Percentiles rank a stretch among this genome's conserved stretches.
phyloP scores from a whole-genome alignment of 768 basidiomycete genomes.

The Hygrocybe coccinea region DNA sequence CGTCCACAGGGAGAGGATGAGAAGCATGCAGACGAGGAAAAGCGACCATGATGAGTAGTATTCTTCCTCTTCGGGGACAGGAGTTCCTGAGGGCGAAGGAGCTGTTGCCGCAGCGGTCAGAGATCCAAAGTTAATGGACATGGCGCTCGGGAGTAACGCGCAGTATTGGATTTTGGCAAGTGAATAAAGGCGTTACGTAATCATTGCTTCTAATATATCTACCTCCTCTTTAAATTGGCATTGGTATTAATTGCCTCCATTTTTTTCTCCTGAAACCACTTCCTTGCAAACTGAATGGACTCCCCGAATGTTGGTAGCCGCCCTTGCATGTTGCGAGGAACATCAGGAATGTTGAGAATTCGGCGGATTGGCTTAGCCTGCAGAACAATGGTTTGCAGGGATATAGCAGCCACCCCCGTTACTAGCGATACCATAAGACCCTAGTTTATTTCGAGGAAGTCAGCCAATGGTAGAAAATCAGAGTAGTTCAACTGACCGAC shows the following conservation, averaged over 20 bases:
- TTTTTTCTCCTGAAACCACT: slow-evolving; percentile 19
- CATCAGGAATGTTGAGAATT: slow-evolving; percentile 34
- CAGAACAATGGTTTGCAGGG: slow-evolving; percentile 47
- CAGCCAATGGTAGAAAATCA: background rate
- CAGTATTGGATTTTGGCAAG: too few relatives aligned
- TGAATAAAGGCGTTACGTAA: too few relatives aligned
- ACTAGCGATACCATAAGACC: slow-evolving; percentile 42
- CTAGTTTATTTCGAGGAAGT: slow-evolving; percentile 16
- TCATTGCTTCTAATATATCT: background rate
- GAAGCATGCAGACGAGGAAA: slow-evolving; percentile 85
- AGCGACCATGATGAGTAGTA: slow-evolving; percentile 93
- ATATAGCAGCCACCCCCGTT: slow-evolving; percentile 39
- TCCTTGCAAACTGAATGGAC: slow-evolving; percentile 19
- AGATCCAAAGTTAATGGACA: slow-evolving; percentile 38
- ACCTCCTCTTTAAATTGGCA: slow-evolving; percentile 5
- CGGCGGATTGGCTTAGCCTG: slow-evolving; percentile 40
- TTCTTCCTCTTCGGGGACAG: slow-evolving; percentile 71
- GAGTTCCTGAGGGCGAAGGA: slow-evolving; percentile 28
- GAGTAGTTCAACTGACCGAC: slow-evolving; percentile 44
- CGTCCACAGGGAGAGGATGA: slow-evolving; percentile 91
- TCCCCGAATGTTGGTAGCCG: slow-evolving; percentile 30
- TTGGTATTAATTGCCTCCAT: background rate
- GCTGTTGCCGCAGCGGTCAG: slow-evolving; percentile 30
- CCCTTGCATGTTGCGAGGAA: slow-evolving; percentile 25
- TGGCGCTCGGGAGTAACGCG: slow-evolving; percentile 10